Evolutionary conservation across 805 yeast species (phyloP), one percentile per base, ranked within the genome.

Genomic region (Kodamaea leandrae): DNA sequence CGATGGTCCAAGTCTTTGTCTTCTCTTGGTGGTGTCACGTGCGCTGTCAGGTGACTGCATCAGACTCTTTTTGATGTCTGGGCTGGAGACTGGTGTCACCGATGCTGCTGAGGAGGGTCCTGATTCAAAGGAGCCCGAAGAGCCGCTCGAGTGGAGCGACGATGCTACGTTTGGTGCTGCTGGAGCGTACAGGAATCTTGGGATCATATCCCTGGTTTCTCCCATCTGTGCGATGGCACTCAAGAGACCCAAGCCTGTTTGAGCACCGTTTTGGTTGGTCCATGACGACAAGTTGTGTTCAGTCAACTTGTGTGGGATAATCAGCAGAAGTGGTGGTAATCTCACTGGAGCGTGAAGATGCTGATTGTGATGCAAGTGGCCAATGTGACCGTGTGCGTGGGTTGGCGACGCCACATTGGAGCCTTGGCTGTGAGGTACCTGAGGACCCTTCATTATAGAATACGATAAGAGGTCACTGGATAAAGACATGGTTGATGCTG

Each of bases 1-100:
- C 29, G 85, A 78, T 2, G 89, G 89, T 0, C 91, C 89, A 14
- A 77, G 66, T 44, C 91, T 64, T 61, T 83, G 90, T 50, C 88
- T 64, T 47, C 74, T 62, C 50, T 64, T 66, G 16, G 43, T n/a
- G 39, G 20, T n/a, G 16, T n/a, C 35, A 16, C 36, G 28, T 15
- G 19, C 36, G 25, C 32, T 32, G 8, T 28, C 39, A 23, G 16
- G 9, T 13, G 37, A 7, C 27, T 26, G 32, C 17, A 29, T 20
- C 27, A 20, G 34, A 34, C 39, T 27, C 19, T 38, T 38, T 16
- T 34, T 24, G 19, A 40, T 24, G n/a, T 29, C 43, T 8, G 39
- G 43, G 30, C 39, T 35, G 20, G 39, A 32, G 3, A 36, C 39
- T 12, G 43, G 43, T 4, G 43, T 33, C 15, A 40, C 24, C 5